Base-by-base conservation (phyloP, 257 asterid genomes). In the Solanum neorickii region DNA sequence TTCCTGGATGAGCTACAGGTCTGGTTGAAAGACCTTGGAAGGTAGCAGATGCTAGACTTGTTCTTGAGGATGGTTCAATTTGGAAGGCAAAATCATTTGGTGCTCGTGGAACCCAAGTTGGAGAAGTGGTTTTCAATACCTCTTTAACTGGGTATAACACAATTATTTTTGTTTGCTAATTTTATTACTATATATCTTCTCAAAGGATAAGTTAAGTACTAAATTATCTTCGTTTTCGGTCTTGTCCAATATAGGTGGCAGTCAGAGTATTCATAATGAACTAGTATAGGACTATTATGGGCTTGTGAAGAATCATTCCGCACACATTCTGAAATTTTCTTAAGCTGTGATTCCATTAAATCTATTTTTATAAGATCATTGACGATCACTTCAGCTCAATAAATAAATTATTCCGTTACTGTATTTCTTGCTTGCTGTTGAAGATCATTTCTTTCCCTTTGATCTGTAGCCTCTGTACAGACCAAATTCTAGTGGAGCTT, bases 81-180 rank as follows among this genome's bases (percentile, higher is more conserved):
- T 96, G 99, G 99, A 93, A 65, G 86, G 99, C 99, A 1, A 97
- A 93, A 92, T 97, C 99, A 20, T 97, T 97, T 82, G 99, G 99
- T 87, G 99, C 99, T 83, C 89, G 98, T 59, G 99, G 99, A 86
- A 97, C 99, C 83, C 99, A 96, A 94, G 94, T 97, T 91, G 99
- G 98, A 66, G 99, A 97, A 94, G 99, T 97, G 65, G 99, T 97
- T 88, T 97, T 97, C 42, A 97, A 97, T 86, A 97, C 99, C n/a
- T 97, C 99, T 20, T 91, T 97, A 87, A 95, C 99, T 5, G 99
- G 99, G 99, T 96, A 72, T 18, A 86, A 91, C 89, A 41, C 83
- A 82, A 3, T 29, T 49, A 3, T 0, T 0, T 82, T 49, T 82
- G 4, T 69, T 49, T 82, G 4, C 46, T 18, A 49, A 82, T 3